These are phyloP conservation scores for Eutypa lata DNA, from an alignment of 2,329 filamentous ascomycete species.

Conservation along the genomic window DNA sequence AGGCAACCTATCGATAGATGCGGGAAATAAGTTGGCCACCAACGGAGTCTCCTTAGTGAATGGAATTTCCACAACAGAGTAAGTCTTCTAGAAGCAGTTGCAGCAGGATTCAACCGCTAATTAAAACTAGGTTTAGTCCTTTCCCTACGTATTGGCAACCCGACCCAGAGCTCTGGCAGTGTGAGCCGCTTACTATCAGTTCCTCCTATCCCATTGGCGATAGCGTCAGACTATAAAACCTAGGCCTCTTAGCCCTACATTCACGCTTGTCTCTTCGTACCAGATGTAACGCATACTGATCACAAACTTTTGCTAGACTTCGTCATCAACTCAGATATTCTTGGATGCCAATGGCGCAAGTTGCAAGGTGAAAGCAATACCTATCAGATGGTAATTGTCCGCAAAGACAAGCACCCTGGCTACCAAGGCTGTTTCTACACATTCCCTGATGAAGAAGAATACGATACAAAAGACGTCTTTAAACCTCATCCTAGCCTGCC, in stretches of 20 bases:
- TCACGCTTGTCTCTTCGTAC: too few relatives aligned
- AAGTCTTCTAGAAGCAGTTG: conserved; percentile 5
- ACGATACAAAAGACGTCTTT: conserved; percentile 23
- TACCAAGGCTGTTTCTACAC: conserved; percentile 21
- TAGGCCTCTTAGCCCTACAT: too few relatives aligned
- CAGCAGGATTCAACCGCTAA: conserved; percentile 1
- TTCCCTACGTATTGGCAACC: conserved; percentile 29
- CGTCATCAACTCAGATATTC: conserved; percentile 31
- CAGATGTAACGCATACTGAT: too few relatives aligned
- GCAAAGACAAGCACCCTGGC: conserved; percentile 21
- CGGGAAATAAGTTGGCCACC: too few relatives aligned
- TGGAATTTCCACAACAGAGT: conserved; percentile 37
- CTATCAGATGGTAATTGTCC: conserved; percentile 29
- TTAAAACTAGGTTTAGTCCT: conserved; percentile 22
- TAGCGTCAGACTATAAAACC: too few relatives aligned
- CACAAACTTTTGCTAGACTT: conserved; percentile 19
- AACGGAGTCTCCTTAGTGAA: conserved; percentile 20
- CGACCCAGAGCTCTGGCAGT: conserved; percentile 32
- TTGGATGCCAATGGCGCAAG: conserved; percentile 35
- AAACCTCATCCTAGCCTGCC: conserved; percentile 16
- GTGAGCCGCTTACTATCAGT: too few relatives aligned
- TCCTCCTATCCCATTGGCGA: too few relatives aligned
- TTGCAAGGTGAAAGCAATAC: conserved; percentile 27
- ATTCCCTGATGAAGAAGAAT: conserved; percentile 19
- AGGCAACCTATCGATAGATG: too few relatives aligned